These are phyloP conservation scores for Xanthoconium stramineum DNA, from an alignment of 768 basidiomycete species.

Conservation along the genomic window DNA sequence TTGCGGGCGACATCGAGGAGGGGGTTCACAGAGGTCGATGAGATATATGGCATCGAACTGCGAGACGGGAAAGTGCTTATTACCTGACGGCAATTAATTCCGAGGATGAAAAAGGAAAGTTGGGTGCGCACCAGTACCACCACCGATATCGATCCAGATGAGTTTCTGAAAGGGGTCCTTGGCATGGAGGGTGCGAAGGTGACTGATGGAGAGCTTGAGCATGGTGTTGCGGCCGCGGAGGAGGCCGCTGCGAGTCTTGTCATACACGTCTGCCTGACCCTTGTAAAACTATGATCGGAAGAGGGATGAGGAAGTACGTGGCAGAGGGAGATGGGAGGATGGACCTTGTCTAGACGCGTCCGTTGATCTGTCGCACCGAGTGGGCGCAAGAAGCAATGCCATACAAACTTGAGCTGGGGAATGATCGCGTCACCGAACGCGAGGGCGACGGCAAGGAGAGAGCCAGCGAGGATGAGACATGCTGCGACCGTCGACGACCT, in stretches of 20 bases:
- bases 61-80: slow-evolving; percentile 57
- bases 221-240: slow-evolving; percentile 71
- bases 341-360: slow-evolving; percentile 43
- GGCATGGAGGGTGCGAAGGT: slow-evolving; percentile 48
- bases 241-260: slow-evolving; percentile 57
- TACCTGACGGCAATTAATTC: slow-evolving; percentile 17
- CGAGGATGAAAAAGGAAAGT: not conserved
- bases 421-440: slow-evolving; percentile 26
- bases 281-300: slow-evolving; percentile 48
- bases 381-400: slow-evolving; percentile 49
- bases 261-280: slow-evolving; percentile 71
- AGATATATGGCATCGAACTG: slow-evolving; percentile 68
- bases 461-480: slow-evolving; percentile 27
- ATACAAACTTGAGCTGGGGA: slow-evolving; percentile 45
- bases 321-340: not conserved
- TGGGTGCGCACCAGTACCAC: slow-evolving; percentile 53
- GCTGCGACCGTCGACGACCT: slow-evolving; percentile 29
- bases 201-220: slow-evolving; percentile 62
- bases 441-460: slow-evolving; percentile 17
- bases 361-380: slow-evolving; percentile 40
- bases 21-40: slow-evolving; percentile 72
- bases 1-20: slow-evolving; percentile 68
- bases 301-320: not conserved
- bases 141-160: slow-evolving; percentile 81
- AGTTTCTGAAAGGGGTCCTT: slow-evolving; percentile 43